Base-by-base conservation (phyloP, 1,284 basidiomycete species). In the Melampsora abietis-canadensis region DNA sequence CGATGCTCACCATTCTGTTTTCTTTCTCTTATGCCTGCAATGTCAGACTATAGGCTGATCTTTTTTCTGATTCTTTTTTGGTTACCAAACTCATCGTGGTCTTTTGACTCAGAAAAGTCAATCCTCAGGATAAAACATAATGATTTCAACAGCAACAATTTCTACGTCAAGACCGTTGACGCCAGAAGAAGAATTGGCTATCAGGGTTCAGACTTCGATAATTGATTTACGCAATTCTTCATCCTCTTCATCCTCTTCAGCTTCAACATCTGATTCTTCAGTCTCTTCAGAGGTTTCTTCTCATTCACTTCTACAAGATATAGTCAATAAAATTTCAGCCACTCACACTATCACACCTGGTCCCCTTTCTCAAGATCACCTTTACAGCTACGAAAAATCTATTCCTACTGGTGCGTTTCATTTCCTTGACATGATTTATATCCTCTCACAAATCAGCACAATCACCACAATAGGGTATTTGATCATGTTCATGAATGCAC, bases 401-500 rank as follows among this genome's bases (percentile, higher is more conserved):
- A 66, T 74, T 15, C 72, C 72, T 19, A 66, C 64, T 40, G 37
- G 72, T 74, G 10, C 57, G 72, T 61, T 66, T 10, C 7, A 21
- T 19, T 40, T 62, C 24, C 12, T 30, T 27, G 31, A n/a, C 30
- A 19, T 62, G 4, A 7, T 19, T 4, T 37, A 24, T n/a, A n/a
- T 57, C 51, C 21, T 62, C 34, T 30, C 27, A 30, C n/a, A 62
- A 34, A 62, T 30, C 21, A n/a, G 17, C 17, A 5, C 17, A 31
- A 31, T 34, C 27, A 40, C 37, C 37, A 40, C 2, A 12, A 40
- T 8, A 40, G 2, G 10, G 6, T 5, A 40, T 37, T 8, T 37
- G 7, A 0, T 14, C 19, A 62, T 31, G 6, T 14, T 7, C 40
- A 40, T 67, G 30, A 51, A 51, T 19, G 24, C 44, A 7, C 19